Percentiles rank a stretch among this genome's conserved stretches.
Evolutionary conservation across 1,284 basidiomycete genomes (phyloP).

Genomic region (Moniliophthora roreri): DNA sequence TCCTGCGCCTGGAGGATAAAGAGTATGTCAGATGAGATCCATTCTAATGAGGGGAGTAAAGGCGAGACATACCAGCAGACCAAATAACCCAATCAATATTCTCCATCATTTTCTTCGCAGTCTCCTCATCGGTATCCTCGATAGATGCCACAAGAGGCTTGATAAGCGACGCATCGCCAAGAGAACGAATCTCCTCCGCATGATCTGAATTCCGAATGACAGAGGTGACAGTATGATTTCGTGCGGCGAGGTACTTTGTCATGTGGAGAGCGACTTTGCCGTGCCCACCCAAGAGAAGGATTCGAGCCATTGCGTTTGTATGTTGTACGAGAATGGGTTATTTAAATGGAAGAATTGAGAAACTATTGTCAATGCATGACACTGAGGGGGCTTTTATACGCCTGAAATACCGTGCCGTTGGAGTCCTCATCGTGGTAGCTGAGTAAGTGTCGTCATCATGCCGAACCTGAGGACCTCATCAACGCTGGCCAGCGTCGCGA

Average conservation of each 20-base stretch:
- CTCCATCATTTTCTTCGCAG: slow-evolving; percentile 3
- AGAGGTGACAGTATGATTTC: slow-evolving; percentile 6
- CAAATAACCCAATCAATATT: slow-evolving; percentile 3
- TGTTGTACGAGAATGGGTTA: background rate
- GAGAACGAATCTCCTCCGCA: slow-evolving; percentile 4
- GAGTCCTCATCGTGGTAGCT: too few relatives aligned
- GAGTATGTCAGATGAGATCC: background rate
- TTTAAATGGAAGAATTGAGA: background rate
- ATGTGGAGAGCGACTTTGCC: slow-evolving; percentile 1
- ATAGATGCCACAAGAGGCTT: slow-evolving; percentile 3
- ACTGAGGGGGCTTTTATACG: too few relatives aligned
- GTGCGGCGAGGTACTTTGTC: background rate
- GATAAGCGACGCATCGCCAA: background rate
- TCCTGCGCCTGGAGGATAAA: background rate
- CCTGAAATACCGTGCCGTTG: too few relatives aligned
- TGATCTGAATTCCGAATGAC: slow-evolving; percentile 9
- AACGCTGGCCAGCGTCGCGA: too few relatives aligned
- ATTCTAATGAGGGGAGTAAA: background rate
- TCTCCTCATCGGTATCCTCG: background rate
- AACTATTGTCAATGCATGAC: too few relatives aligned
- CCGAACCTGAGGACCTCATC: too few relatives aligned
- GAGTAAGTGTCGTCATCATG: too few relatives aligned
- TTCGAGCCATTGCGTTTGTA: background rate
- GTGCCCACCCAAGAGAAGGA: slow-evolving; percentile 1
- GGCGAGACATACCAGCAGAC: background rate